Percentiles rank a stretch among this genome's conserved stretches.
Evolutionary conservation across 225 moss, liverwort and hornwort species (phyloP).

Genomic region (Pleurozium schreberi): DNA sequence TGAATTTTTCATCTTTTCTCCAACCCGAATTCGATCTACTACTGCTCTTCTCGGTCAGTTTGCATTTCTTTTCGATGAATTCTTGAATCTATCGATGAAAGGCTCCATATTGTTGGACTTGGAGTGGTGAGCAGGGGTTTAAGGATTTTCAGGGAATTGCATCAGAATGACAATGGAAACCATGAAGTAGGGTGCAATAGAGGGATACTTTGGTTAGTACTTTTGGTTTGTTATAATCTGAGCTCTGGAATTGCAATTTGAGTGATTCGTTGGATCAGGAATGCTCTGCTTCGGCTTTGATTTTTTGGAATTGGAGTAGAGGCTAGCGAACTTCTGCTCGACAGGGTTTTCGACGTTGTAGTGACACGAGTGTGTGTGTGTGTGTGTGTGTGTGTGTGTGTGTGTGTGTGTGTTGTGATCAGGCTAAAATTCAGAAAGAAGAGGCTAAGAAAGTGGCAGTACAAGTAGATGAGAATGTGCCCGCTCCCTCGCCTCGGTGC

Average conservation of each 20-base stretch:
- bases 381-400: not conserved
- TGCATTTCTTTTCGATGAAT: not conserved
- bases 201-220: not conserved
- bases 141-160: not conserved
- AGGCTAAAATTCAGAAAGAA: conserved; percentile 78
- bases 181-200: not conserved
- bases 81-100: not conserved
- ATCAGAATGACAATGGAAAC: not conserved
- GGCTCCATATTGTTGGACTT: not conserved
- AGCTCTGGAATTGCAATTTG: not conserved
- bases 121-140: not conserved
- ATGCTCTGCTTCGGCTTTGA: not conserved
- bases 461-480: conserved; percentile 73
- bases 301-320: not conserved
- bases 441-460: conserved; percentile 81
- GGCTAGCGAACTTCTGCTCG: not conserved
- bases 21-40: not conserved
- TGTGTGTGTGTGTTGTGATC: not conserved
- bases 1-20: not conserved
- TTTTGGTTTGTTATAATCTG: not conserved
- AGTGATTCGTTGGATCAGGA: not conserved
- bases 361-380: not conserved
- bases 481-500: conserved; percentile 75
- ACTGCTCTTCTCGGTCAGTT: not conserved
- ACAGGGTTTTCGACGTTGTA: not conserved